Conservation (phyloP, 2,329 filamentous ascomycete species). For the Graphilbum sp. region DNA sequence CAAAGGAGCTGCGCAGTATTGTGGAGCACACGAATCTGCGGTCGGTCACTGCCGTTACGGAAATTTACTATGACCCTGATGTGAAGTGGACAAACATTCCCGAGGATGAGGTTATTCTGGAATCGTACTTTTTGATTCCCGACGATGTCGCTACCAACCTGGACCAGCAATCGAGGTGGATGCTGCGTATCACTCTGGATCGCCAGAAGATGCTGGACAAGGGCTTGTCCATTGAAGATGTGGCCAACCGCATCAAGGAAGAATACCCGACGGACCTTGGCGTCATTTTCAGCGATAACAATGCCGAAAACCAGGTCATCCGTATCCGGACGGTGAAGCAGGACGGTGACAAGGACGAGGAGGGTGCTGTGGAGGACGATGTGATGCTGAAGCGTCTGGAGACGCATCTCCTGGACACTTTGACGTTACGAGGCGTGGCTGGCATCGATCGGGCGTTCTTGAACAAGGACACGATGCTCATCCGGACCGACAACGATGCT, state of each 20-base stretch:
- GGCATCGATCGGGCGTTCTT: constrained; percentile 88
- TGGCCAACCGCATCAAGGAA: constrained; percentile 77
- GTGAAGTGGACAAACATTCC: constrained; percentile 73
- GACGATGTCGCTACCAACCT: constrained; percentile 49
- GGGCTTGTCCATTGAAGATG: constrained; percentile 78
- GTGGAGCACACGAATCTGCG: constrained; percentile 92
- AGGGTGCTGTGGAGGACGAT: constrained; percentile 57
- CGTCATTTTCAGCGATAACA: constrained; percentile 95
- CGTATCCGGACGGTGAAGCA: constrained; percentile 68
- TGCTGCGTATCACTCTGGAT: constrained; percentile 83
- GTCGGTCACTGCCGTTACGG: constrained; percentile 78
- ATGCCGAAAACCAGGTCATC: constrained; percentile 87
- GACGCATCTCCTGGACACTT: constrained; percentile 75
- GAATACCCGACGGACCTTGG: constrained; percentile 74
- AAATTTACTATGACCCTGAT: constrained; percentile 95
- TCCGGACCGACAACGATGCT: constrained; percentile 52
- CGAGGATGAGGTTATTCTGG: constrained; percentile 83
- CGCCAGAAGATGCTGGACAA: constrained; percentile 93
- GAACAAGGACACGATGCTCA: constrained; percentile 58
- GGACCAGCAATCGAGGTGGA: constrained; percentile 80
- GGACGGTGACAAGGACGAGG: constrained; percentile 58
- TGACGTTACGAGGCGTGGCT: constrained; percentile 78
- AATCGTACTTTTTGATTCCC: constrained; percentile 90
- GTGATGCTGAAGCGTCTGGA: constrained; percentile 86
- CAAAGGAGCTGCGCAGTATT: constrained; percentile 70